Evolutionary conservation across 805 yeast species (phyloP), one percentile per base, ranked within the genome.

Genomic region (Sugiyamaella lignohabitans): DNA sequence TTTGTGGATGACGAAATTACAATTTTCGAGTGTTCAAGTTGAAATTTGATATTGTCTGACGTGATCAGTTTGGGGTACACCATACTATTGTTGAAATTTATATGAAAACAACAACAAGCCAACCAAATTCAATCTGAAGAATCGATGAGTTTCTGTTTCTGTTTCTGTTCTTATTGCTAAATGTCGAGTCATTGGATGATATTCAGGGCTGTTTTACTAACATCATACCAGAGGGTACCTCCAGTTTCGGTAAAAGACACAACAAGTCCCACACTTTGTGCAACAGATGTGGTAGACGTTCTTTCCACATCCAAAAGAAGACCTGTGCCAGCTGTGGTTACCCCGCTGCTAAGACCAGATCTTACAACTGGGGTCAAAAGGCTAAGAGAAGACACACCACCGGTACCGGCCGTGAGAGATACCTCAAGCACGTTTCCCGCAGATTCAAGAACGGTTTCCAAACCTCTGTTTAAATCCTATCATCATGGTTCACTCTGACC

Each of bases 331-430:
- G 93, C 63, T 93, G 98, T 80, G 98, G 98, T 70, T 93, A 93
- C 84, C 98, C 98, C 78, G 87, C 98, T 69, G 98, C 98, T 67
- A 93, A 93, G 81, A 73, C 84, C 76, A 89, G 98, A 57, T 62
- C 67, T 42, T 66, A 69, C 95, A 93, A 93, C 96, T 93, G 98
- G 98, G 96, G 94, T 74, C 76, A 76, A 63, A 93, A 93, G 85
- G 96, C 97, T 70, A 87, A 89, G 84, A 88, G 98, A 87, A 88
- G 98, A 87, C 84, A 85, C 75, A 93, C 98, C 64, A 89, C 97
- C 65, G 98, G 98, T 81, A 82, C 98, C 73, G 98, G 98, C 78
- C 94, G 98, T 80, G 87, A 87, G 94, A 79, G 89, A 74, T 80
- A 91, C 88, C 82, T 93, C 76, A 93, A 91, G 82, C 83, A 82